Conservation (phyloP, 352 stramenopile species). For the Thraustotheca clavata region DNA sequence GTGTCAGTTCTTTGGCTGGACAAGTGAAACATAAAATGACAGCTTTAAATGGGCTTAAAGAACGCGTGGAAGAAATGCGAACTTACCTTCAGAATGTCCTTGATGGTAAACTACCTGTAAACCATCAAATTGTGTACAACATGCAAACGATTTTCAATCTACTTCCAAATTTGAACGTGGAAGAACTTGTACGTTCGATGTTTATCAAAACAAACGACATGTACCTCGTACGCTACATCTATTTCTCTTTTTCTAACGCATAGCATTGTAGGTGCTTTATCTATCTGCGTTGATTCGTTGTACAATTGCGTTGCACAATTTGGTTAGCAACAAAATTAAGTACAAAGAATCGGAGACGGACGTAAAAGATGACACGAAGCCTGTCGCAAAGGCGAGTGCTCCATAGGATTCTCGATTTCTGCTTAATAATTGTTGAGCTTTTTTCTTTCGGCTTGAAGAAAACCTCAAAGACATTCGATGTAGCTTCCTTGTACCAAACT, state of each 20-base stretch:
- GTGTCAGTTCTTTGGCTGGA: constrained; percentile 94
- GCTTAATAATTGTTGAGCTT: too few species aligned
- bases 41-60: constrained; percentile 89
- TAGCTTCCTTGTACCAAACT: too few species aligned
- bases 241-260: not conserved
- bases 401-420: not conserved
- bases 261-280: constrained; percentile 89
- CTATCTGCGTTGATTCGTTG: constrained; percentile 95
- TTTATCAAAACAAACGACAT: constrained; percentile 99
- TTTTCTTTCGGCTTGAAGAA: too few species aligned
- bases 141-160: constrained; percentile 99
- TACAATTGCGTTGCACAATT: constrained; percentile 97
- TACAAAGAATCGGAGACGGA: constrained; percentile 87
- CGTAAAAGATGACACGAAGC: constrained; percentile 3
- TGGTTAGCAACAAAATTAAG: constrained; percentile 99
- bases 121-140: constrained; percentile 98
- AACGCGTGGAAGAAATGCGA: constrained; percentile 97
- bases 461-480: too few species aligned
- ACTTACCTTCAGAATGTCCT: constrained; percentile 94
- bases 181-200: constrained; percentile 94
- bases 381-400: not conserved
- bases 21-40: constrained; percentile 98
- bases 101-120: constrained; percentile 42
- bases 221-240: constrained; percentile 86
- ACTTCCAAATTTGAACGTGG: constrained; percentile 97